Percentiles rank a stretch among this genome's conserved stretches.
These are phyloP conservation scores for Spongospora subterranea DNA, from an alignment of 208 protist species.

Conservation along the genomic window DNA sequence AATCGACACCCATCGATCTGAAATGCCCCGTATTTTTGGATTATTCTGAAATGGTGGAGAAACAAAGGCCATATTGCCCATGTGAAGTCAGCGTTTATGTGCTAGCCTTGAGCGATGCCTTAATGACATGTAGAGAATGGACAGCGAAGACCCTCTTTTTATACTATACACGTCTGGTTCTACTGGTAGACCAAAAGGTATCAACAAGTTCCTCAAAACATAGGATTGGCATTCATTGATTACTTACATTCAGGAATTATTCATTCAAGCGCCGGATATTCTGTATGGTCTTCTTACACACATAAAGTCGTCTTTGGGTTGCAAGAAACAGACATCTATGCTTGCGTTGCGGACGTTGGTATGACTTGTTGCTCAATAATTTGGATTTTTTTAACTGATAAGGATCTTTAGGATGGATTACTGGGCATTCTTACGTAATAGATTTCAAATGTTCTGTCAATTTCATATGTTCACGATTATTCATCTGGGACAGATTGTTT, in stretches of 20 bases:
- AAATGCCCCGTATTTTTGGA: not conserved
- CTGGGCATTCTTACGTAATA: slow-evolving; percentile 66
- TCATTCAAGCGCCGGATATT: slow-evolving; percentile 90
- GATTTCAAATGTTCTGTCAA: not conserved
- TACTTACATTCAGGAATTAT: slow-evolving; percentile 75
- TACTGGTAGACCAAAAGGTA: slow-evolving; percentile 92
- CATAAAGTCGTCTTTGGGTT: slow-evolving; percentile 93
- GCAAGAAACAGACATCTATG: slow-evolving; percentile 89
- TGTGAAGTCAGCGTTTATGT: slow-evolving; percentile 76
- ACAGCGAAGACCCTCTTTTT: slow-evolving; percentile 92
- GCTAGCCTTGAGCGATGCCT: not conserved
- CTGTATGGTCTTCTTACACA: slow-evolving; percentile 85
- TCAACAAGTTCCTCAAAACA: not conserved
- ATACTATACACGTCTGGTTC: slow-evolving; percentile 96
- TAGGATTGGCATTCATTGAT: not conserved
- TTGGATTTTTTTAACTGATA: slow-evolving; percentile 15
- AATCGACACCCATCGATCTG: not conserved
- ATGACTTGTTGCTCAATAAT: slow-evolving; percentile 52
- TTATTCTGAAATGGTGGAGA: slow-evolving; percentile 58
- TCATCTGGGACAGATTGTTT: slow-evolving; percentile 89
- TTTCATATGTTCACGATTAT: not conserved
- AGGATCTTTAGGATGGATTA: slow-evolving; percentile 88
- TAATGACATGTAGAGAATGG: slow-evolving; percentile 71
- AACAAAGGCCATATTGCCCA: slow-evolving; percentile 67
- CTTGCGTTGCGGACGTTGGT: slow-evolving; percentile 82